These are phyloP conservation scores for Silene vulgaris DNA, from an alignment of 179 eudicot genomes.

Conservation along the genomic window DNA sequence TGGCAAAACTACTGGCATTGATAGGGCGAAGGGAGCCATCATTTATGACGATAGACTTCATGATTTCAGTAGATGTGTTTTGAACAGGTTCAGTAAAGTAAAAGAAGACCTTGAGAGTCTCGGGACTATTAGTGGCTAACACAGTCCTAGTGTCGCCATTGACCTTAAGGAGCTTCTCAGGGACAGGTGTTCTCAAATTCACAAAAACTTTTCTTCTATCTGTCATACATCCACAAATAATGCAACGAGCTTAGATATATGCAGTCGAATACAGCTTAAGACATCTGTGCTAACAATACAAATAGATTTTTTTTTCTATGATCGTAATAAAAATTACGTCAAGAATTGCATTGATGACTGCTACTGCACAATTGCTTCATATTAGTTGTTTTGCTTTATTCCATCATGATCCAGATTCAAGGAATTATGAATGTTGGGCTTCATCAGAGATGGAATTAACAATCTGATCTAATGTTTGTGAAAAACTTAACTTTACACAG, in stretches of 20 bases:
- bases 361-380: neutral
- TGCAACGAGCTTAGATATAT: neutral
- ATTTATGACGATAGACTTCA: slow-evolving; percentile 44
- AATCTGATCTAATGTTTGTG: neutral
- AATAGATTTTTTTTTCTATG: neutral
- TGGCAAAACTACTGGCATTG: slow-evolving; percentile 44
- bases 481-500: neutral
- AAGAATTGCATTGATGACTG: neutral
- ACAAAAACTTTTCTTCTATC: slow-evolving; percentile 69
- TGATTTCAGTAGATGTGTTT: slow-evolving; percentile 66
- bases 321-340: neutral
- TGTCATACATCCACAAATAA: slow-evolving; percentile 24
- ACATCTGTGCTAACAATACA: neutral
- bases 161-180: slow-evolving; percentile 61
- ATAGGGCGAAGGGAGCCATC: slow-evolving; percentile 65
- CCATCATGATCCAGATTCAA: neutral
- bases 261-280: neutral
- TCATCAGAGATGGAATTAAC: neutral
- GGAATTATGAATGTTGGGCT: neutral
- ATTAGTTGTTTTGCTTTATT: neutral
- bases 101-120: slow-evolving; percentile 65
- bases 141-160: slow-evolving; percentile 65
- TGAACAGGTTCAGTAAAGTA: slow-evolving; percentile 74
- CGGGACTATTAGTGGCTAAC: slow-evolving; percentile 58
- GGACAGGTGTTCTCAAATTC: slow-evolving; percentile 62